Conservation (phyloP, 306 rosid species). For the Mucuna pruriens region DNA sequence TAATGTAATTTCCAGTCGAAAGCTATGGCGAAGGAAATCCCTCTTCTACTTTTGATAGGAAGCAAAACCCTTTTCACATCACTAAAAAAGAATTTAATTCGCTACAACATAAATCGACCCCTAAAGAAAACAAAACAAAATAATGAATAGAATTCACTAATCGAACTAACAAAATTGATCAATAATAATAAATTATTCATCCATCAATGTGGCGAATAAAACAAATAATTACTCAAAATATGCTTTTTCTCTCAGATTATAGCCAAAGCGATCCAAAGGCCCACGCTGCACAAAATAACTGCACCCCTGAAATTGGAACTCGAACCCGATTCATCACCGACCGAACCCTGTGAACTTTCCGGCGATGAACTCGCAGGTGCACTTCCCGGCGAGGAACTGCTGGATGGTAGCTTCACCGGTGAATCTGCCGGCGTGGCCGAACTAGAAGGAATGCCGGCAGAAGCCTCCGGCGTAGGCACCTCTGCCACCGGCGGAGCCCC, state of each 20-base stretch:
- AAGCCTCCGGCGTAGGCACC: slow-evolving; percentile 48
- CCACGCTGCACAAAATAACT: slow-evolving; percentile 47
- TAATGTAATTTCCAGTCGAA: no score
- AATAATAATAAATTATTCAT: neutral
- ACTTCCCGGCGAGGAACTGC: slow-evolving; percentile 48
- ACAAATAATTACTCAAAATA: slow-evolving; percentile 4
- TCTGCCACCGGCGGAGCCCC: slow-evolving; percentile 57
- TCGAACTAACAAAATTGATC: neutral
- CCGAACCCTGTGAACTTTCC: slow-evolving; percentile 57
- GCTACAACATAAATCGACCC: neutral
- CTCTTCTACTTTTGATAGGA: no score
- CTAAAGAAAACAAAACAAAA: neutral
- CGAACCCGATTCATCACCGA: slow-evolving; percentile 60
- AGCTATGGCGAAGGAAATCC: no score
- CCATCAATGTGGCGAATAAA: neutral
- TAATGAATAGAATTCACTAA: neutral
- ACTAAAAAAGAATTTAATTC: neutral
- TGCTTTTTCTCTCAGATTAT: slow-evolving; percentile 22
- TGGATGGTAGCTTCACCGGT: slow-evolving; percentile 63
- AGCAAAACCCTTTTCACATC: neutral
- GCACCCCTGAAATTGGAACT: slow-evolving; percentile 39
- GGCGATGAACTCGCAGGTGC: slow-evolving; percentile 65
- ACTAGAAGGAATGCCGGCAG: slow-evolving; percentile 58
- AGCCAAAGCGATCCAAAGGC: slow-evolving; percentile 55
- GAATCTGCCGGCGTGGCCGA: slow-evolving; percentile 57